Evolutionary conservation across 2,329 filamentous ascomycete genomes (phyloP).

Genomic region (Pseudogymnoascus sp.): DNA sequence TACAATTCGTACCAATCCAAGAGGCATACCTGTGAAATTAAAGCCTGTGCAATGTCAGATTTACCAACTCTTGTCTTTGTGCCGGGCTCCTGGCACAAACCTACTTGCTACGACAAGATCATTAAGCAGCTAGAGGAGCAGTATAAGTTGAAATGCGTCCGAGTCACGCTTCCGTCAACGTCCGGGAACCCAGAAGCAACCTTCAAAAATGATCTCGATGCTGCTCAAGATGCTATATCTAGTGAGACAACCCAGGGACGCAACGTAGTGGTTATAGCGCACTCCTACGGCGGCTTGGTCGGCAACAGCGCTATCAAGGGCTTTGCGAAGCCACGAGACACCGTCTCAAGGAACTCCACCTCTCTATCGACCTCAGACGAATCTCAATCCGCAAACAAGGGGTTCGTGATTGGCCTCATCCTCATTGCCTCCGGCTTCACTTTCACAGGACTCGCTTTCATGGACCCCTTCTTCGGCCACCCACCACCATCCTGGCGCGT

Average conservation of each 20-base stretch:
- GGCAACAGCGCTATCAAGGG: slow-evolving; percentile 35
- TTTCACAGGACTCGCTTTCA: slow-evolving; percentile 29
- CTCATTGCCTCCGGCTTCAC: slow-evolving; percentile 34
- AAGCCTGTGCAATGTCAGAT: background rate
- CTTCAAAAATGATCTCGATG: slow-evolving; percentile 34
- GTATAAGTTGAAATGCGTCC: slow-evolving; percentile 27
- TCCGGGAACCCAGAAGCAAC: slow-evolving; percentile 26
- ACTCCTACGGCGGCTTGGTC: slow-evolving; percentile 37
- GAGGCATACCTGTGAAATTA: background rate
- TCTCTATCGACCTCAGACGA: background rate
- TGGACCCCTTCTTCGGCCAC: slow-evolving; percentile 30
- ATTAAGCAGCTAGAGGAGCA: slow-evolving; percentile 28
- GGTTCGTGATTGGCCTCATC: slow-evolving; percentile 33
- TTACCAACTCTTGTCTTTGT: slow-evolving; percentile 34
- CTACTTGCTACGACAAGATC: slow-evolving; percentile 31
- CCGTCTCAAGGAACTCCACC: slow-evolving; percentile 14
- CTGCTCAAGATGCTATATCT: slow-evolving; percentile 28
- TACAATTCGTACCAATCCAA: background rate
- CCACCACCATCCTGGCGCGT: slow-evolving; percentile 29
- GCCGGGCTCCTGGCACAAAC: slow-evolving; percentile 33
- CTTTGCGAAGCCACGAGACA: slow-evolving; percentile 24
- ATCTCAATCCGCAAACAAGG: slow-evolving; percentile 12
- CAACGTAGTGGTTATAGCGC: slow-evolving; percentile 36
- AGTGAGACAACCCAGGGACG: slow-evolving; percentile 29
- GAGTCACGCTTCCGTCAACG: slow-evolving; percentile 31